These are phyloP conservation scores for Hymenoscyphus fraxineus DNA, from an alignment of 2,329 filamentous ascomycete species.

Conservation along the genomic window DNA sequence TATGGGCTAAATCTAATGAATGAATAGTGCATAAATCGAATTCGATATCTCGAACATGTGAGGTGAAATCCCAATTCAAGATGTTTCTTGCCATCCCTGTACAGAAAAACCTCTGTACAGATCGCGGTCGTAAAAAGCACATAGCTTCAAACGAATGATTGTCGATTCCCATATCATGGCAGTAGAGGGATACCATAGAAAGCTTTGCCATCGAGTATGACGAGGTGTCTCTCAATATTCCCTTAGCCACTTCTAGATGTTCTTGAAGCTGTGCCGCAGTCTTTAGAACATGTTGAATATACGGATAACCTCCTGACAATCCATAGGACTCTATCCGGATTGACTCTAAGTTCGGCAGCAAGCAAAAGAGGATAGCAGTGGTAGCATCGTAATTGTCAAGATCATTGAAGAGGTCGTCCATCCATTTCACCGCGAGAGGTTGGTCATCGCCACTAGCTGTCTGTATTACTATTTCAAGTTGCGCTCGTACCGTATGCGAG, in stretches of 20 bases:
- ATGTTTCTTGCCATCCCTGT: background rate
- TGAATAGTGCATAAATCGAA: background rate
- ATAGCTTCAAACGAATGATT: background rate
- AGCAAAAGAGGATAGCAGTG: background rate
- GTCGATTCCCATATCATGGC: background rate
- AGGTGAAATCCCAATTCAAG: background rate
- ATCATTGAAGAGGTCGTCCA: background rate
- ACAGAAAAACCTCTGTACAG: background rate
- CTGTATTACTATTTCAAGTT: background rate
- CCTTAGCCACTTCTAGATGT: background rate
- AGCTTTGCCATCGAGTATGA: background rate
- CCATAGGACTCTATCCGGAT: background rate
- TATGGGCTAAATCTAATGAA: background rate
- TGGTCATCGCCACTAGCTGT: background rate
- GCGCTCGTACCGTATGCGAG: background rate
- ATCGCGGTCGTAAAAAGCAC: background rate
- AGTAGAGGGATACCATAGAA: background rate
- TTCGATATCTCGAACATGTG: background rate
- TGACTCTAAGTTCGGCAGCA: background rate
- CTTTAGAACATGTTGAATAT: background rate
- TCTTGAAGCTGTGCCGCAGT: background rate
- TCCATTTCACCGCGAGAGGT: background rate
- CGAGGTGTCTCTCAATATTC: background rate
- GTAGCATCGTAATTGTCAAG: background rate
- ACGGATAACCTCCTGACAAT: background rate